Conservation (phyloP, 2,329 filamentous ascomycete genomes). For the Clonostachys solani region DNA sequence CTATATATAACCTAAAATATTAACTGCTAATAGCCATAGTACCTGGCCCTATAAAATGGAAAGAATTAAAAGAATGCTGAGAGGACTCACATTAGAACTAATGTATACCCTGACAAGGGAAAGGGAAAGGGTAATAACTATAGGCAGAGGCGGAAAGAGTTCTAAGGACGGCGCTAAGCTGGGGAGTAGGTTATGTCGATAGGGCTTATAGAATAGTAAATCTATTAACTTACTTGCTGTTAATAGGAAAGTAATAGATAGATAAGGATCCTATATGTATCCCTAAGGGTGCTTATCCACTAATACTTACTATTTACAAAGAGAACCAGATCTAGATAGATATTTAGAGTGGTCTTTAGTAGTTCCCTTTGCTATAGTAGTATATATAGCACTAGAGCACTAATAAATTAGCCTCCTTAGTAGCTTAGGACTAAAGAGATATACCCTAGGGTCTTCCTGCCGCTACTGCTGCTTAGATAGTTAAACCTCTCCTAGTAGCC, state of each 20-base stretch:
- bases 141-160: neutral
- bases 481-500: neutral
- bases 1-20: neutral
- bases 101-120: neutral
- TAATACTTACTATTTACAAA: neutral
- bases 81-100: neutral
- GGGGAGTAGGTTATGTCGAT: neutral
- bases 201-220: neutral
- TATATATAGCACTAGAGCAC: neutral
- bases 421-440: neutral
- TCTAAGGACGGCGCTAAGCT: neutral
- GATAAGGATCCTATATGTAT: neutral
- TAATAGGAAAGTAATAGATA: neutral
- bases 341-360: neutral
- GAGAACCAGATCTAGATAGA: neutral
- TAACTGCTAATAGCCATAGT: neutral
- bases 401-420: neutral
- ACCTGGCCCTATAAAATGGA: neutral
- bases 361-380: neutral
- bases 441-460: neutral
- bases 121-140: neutral
- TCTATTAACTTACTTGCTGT: neutral
- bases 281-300: neutral
- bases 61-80: neutral
- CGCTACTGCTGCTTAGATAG: neutral